Evolutionary conservation across 352 stramenopile species (phyloP).

Genomic region (Chrysophaeum taylorii): DNA sequence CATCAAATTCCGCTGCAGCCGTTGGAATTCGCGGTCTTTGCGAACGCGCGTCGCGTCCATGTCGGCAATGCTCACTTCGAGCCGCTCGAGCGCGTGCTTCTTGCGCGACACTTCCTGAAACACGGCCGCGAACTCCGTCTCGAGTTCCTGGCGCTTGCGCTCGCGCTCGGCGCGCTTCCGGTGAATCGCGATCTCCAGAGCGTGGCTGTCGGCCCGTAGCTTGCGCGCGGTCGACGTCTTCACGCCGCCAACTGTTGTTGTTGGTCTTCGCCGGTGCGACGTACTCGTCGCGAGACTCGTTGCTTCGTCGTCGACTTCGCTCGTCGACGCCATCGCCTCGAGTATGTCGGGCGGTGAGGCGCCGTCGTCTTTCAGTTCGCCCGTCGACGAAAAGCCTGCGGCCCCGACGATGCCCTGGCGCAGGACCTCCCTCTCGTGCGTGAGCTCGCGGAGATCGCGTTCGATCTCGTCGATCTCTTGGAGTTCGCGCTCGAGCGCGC

Average conservation of each 20-base stretch:
- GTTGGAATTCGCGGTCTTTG: constrained; percentile 79
- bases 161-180: constrained; percentile 78
- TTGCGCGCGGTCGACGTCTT: constrained; percentile 40
- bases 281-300: background rate
- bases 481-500: constrained; percentile 71
- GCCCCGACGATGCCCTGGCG: constrained; percentile 49
- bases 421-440: constrained; percentile 72
- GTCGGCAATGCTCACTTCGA: constrained; percentile 72
- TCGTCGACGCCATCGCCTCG: constrained; percentile 15
- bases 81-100: constrained; percentile 53
- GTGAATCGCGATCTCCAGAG: constrained; percentile 78
- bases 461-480: constrained; percentile 83
- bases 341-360: constrained; percentile 19
- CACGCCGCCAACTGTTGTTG: constrained; percentile 24
- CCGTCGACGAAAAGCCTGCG: constrained; percentile 32
- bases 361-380: constrained; percentile 38
- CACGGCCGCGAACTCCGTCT: constrained; percentile 74
- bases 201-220: constrained; percentile 65
- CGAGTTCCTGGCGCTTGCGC: constrained; percentile 73
- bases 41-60: constrained; percentile 78
- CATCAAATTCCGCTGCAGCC: constrained; percentile 80
- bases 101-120: constrained; percentile 77
- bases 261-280: background rate
- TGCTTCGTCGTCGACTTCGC: constrained; percentile 18
- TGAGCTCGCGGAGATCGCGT: constrained; percentile 68